Evolutionary conservation across 2,329 filamentous ascomycete genomes (phyloP), one percentile per base, ranked within the genome.

Genomic region (Pseudogymnoascus sp.): DNA sequence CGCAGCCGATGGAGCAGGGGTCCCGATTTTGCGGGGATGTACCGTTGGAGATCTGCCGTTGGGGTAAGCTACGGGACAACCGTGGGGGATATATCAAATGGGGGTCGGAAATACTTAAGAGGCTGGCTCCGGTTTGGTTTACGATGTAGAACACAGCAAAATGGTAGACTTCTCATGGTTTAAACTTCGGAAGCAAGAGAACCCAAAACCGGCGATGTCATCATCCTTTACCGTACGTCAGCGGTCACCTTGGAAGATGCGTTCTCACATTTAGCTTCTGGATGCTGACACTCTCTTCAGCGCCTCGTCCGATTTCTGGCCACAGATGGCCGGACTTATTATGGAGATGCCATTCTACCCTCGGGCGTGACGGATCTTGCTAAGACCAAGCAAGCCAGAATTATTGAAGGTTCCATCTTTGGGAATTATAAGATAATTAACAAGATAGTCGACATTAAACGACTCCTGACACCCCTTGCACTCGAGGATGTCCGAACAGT

Each of bases 271-370:
- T 34, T 34, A 57, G 16, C 51, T 21, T 34, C 6, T 57, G n/a
- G 51, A 34, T 57, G 28, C 51, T 54, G 54, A 66, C 60, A 14
- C 28, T 31, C 48, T 37, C 51, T 23, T 36, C 71, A 90, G 85
- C 85, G 87, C 71, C 85, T 92, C 41, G 79, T 92, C 69, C 86
- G 89, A 62, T 92, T 92, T 77, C 81, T 90, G 7, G 85, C 88
- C 70, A 85, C 82, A 69, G 86, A 92, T 71, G 88, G 88, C 73
- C 80, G 80, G 64, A 82, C 83, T 37, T 89, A 90, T 75, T 90
- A 90, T 68, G 90, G 89, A 69, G 88, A 92, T 76, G 88, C 89
- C 66, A 84, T 92, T 64, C 81, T 91, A 19, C 85, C 87, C 3
- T 62, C 75, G 0, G 86, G 85, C 19, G 77, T 81, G 41, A 83